Evolutionary conservation across 495 filamentous ascomycete species (phyloP).

Genomic region (Penicillium manginii): DNA sequence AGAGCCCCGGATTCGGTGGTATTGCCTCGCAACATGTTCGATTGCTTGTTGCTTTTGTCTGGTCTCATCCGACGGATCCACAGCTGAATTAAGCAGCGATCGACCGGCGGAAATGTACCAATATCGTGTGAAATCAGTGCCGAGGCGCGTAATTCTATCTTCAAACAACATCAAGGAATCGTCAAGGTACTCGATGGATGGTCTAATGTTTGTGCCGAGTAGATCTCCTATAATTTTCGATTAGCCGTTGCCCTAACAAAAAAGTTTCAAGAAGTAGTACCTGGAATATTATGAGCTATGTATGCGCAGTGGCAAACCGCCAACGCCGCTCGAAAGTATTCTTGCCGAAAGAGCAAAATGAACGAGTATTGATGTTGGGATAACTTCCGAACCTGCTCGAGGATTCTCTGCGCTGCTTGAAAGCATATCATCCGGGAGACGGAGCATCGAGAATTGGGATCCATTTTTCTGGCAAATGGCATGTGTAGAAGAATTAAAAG

Average conservation of each 20-base stretch:
- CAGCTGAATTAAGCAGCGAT: slow-evolving; percentile 17
- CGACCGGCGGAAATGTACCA: slow-evolving; percentile 37
- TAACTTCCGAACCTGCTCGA: slow-evolving; percentile 23
- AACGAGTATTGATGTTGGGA: background rate
- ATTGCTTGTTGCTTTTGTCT: slow-evolving; percentile 28
- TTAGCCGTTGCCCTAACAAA: background rate
- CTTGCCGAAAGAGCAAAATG: slow-evolving; percentile 11
- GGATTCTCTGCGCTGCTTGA: slow-evolving; percentile 21
- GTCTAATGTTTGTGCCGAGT: slow-evolving; percentile 13
- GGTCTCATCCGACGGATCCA: slow-evolving; percentile 4
- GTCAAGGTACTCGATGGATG: slow-evolving; percentile 28
- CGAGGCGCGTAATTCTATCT: slow-evolving; percentile 30
- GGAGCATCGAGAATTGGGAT: slow-evolving; percentile 19
- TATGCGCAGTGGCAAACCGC: slow-evolving; percentile 25
- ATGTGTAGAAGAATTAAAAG: slow-evolving; percentile 35
- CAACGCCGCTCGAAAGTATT: slow-evolving; percentile 29
- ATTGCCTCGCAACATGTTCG: slow-evolving; percentile 25
- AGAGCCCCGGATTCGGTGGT: slow-evolving; percentile 21
- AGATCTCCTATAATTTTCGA: background rate
- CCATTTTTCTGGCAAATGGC: slow-evolving; percentile 28
- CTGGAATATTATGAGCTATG: slow-evolving; percentile 13
- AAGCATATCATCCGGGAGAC: slow-evolving; percentile 32
- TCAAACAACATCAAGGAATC: slow-evolving; percentile 29
- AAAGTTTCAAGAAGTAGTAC: slow-evolving; percentile 6
- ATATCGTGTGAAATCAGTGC: slow-evolving; percentile 34